Conservation (phyloP, 371 early-diverging fungal species). For the Mucor piriformis region DNA sequence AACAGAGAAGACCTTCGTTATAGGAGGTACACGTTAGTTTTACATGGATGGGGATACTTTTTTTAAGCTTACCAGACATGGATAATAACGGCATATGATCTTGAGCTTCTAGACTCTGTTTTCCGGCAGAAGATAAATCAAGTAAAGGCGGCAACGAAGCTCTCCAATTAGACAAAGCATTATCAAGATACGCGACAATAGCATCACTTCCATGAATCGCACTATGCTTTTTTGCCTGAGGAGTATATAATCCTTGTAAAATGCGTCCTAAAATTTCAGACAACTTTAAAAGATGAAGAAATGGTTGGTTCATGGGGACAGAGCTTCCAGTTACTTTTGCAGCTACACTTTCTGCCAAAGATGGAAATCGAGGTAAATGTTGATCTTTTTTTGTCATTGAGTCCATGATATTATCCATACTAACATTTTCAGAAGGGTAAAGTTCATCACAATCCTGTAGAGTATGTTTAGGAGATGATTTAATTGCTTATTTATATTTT, state of each 20-base stretch:
- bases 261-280: conserved; percentile 41
- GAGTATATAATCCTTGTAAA: conserved; percentile 39
- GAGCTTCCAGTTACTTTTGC: not conserved
- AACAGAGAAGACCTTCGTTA: conserved; percentile 47
- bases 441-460: conserved; percentile 40
- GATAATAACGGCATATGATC: conserved; percentile 18
- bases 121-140: conserved; percentile 4
- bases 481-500: not conserved
- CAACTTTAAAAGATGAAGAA: conserved; percentile 42
- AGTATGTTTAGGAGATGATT: not conserved
- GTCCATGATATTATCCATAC: conserved; percentile 41
- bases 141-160: conserved; percentile 13
- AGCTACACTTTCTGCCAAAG: conserved; percentile 7
- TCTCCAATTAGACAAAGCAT: conserved; percentile 42
- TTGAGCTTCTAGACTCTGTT: not conserved
- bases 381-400: conserved; percentile 20
- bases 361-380: conserved; percentile 21
- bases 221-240: conserved; percentile 36
- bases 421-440: conserved; percentile 30
- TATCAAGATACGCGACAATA: conserved; percentile 35
- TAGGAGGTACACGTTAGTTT: no score
- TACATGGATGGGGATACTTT: not conserved
- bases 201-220: conserved; percentile 39
- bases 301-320: conserved; percentile 35
- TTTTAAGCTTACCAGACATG: conserved; percentile 26